Evolutionary conservation across 257 asterid species (phyloP).

Genomic region (Gentiana macrophylla): DNA sequence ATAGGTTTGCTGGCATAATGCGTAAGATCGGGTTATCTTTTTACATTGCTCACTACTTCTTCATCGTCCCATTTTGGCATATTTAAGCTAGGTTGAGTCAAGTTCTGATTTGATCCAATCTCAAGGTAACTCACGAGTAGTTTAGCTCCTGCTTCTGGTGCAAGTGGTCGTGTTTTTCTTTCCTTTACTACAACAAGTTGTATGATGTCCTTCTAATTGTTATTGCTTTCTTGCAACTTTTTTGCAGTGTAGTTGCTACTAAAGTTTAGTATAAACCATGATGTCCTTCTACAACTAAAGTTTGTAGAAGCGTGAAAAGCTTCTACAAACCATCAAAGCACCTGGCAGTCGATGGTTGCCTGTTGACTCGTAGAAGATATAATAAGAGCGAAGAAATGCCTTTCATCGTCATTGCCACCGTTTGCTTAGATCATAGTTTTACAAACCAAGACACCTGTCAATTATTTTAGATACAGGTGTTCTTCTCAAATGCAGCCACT

Average conservation of each 20-base stretch:
- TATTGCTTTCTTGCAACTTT: constrained; percentile 3
- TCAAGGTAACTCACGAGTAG: too few relatives aligned
- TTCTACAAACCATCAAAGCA: constrained; percentile 59
- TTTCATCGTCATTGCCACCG: too few relatives aligned
- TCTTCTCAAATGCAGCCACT: too few relatives aligned
- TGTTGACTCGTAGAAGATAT: constrained; percentile 52
- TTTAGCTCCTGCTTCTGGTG: too few relatives aligned
- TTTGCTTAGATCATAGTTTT: too few relatives aligned
- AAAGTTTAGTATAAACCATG: constrained; percentile 54
- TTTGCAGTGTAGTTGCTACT: constrained; percentile 75
- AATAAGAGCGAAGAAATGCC: too few relatives aligned
- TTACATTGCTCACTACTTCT: background rate
- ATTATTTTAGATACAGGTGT: too few relatives aligned
- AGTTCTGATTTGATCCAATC: background rate
- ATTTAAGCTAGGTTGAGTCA: background rate
- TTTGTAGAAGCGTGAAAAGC: constrained; percentile 46
- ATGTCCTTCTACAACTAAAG: constrained; percentile 7
- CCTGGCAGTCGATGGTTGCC: constrained; percentile 82
- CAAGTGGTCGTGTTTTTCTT: too few relatives aligned
- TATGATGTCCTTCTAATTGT: background rate
- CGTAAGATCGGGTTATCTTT: constrained; percentile 37
- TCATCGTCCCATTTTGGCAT: background rate
- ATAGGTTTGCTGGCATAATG: constrained; percentile 79
- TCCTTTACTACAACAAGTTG: too few relatives aligned
- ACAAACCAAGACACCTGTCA: too few relatives aligned